A percentile compares a stretch with the other conserved stretches of the same genome.
Conservation (phyloP, 768 basidiomycete genomes). For the Mycena pura region DNA sequence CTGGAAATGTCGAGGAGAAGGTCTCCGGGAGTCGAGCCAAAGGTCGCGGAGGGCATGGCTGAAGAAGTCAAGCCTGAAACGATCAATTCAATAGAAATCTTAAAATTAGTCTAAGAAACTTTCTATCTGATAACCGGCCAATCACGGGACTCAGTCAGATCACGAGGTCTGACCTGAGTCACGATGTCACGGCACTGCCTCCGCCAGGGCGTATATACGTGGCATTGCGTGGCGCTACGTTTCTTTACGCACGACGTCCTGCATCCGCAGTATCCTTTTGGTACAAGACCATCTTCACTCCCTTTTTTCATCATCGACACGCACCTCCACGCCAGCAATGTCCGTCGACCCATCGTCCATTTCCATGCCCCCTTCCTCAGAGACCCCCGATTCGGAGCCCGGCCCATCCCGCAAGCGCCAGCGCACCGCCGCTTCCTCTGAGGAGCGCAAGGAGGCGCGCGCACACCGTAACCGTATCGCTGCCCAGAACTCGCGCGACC, state of each 20-base stretch:
- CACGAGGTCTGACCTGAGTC: no score
- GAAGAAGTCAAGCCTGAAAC: background rate
- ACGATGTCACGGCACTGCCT: no score
- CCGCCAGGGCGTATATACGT: no score
- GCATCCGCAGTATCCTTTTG: background rate
- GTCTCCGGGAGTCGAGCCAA: slow-evolving; percentile 54
- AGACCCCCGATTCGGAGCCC: slow-evolving; percentile 32
- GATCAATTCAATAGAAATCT: no score
- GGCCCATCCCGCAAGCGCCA: slow-evolving; percentile 78
- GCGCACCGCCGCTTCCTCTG: slow-evolving; percentile 65
- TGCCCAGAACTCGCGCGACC: slow-evolving; percentile 91
- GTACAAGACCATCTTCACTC: slow-evolving; percentile 1
- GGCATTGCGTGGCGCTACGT: no score
- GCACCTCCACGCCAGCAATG: slow-evolving; percentile 26
- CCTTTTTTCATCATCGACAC: no score
- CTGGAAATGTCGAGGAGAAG: slow-evolving; percentile 70
- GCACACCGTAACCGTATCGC: slow-evolving; percentile 94
- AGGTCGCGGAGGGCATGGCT: slow-evolving; percentile 8
- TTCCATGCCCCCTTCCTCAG: slow-evolving; percentile 34
- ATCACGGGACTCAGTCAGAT: no score
- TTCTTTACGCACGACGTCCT: background rate
- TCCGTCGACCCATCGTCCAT: slow-evolving; percentile 40
- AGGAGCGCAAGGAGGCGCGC: slow-evolving; percentile 86
- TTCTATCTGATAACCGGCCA: no score
- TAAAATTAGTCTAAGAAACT: no score